Conservation (phyloP, 75 land plant genomes). For the Selaginella tamariscina region DNA sequence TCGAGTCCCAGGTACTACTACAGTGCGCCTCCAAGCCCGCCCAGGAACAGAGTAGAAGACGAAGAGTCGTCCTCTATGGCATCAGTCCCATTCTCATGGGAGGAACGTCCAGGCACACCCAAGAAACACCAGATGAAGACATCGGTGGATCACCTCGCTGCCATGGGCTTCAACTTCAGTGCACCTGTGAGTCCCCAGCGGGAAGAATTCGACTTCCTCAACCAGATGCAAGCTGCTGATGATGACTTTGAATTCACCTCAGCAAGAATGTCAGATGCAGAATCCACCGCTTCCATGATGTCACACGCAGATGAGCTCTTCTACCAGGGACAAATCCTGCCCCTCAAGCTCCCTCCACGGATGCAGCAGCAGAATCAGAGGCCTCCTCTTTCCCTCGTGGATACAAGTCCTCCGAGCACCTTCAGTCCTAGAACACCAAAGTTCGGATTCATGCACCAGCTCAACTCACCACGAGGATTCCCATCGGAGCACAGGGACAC, state of each 20-base stretch:
- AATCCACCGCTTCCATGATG: conserved; percentile 13
- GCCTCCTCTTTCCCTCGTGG: background rate
- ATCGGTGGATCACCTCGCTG: background rate
- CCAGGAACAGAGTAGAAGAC: background rate
- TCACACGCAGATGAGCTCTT: conserved; percentile 79
- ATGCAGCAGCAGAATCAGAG: conserved; percentile 24
- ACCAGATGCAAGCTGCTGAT: background rate
- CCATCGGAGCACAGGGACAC: background rate
- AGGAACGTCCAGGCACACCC: conserved; percentile 51
- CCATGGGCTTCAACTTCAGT: background rate
- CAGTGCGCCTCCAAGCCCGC: conserved; percentile 55
- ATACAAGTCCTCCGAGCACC: background rate
- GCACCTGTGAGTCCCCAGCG: background rate
- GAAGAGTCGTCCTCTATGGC: conserved; percentile 13
- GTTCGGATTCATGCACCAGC: background rate
- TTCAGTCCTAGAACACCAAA: background rate
- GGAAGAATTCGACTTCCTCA: background rate
- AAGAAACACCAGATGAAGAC: conserved; percentile 8
- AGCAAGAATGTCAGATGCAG: conserved; percentile 17
- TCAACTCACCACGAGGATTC: conserved; percentile 1
- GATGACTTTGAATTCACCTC: conserved; percentile 46
- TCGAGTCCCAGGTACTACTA: conserved; percentile 70
- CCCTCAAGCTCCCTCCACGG: conserved; percentile 51
- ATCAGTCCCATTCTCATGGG: conserved; percentile 58
- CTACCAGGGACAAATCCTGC: conserved; percentile 75